Evolutionary conservation across 73 alveolate genomes (phyloP).

Genomic region (Stentor coeruleus): DNA sequence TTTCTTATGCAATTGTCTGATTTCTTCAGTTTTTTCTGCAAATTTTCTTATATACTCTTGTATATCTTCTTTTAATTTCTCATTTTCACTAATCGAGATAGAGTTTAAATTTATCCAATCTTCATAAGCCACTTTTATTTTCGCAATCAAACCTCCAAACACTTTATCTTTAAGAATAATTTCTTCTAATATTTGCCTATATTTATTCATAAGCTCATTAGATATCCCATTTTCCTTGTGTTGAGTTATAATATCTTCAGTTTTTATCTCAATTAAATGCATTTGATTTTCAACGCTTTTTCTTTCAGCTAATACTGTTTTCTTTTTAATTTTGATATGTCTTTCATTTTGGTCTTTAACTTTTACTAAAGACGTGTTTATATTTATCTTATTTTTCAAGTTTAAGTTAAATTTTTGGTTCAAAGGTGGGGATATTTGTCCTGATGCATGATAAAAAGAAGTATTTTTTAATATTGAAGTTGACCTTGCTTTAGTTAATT

Average conservation of each 20-base stretch:
- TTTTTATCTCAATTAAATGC: not conserved
- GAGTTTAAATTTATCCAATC: not conserved
- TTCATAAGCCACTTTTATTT: constrained; percentile 8
- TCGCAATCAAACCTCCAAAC: not conserved
- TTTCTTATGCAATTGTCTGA: not conserved
- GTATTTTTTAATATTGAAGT: not conserved
- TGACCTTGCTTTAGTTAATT: not conserved
- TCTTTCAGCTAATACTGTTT: not conserved
- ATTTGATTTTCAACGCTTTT: not conserved
- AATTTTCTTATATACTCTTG: not conserved
- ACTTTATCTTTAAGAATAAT: not conserved
- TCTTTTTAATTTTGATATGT: no score
- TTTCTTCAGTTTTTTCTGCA: not conserved
- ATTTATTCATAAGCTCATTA: not conserved
- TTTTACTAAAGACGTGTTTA: not conserved
- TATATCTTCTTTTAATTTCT: not conserved
- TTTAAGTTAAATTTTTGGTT: not conserved
- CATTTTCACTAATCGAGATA: not conserved
- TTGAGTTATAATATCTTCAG: not conserved
- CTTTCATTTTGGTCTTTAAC: no score
- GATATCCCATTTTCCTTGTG: not conserved
- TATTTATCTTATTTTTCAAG: not conserved
- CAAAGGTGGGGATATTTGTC: not conserved
- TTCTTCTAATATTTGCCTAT: not conserved
- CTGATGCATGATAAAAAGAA: not conserved